Evolutionary conservation across 78 protist species (phyloP).

Genomic region (Chrysochromulina parva): DNA sequence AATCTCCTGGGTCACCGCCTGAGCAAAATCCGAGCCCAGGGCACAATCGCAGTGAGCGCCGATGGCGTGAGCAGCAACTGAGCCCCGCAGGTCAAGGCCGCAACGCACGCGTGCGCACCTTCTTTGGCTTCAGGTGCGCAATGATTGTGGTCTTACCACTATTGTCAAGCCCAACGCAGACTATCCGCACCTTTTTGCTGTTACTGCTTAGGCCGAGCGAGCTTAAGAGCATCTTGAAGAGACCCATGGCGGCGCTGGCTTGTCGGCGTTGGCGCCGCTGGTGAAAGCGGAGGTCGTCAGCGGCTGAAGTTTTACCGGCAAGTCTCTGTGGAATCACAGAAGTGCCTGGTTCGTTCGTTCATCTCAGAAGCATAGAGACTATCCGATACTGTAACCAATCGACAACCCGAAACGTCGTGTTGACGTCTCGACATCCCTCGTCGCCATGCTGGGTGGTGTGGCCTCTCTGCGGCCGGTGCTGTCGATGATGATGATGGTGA

Average conservation of each 20-base stretch:
- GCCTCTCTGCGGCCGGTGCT: no score
- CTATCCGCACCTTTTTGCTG: neutral
- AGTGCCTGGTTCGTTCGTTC: no score
- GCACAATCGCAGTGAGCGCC: neutral
- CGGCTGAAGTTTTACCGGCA: no score
- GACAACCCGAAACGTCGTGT: no score
- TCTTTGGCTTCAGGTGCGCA: constrained; percentile 67
- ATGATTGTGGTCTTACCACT: constrained; percentile 85
- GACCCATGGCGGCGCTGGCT: neutral
- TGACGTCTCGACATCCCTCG: no score
- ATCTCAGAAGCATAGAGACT: no score
- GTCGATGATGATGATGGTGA: no score
- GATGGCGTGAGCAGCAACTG: neutral
- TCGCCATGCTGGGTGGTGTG: no score
- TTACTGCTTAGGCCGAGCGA: neutral
- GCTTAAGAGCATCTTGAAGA: neutral
- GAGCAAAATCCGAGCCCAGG: neutral
- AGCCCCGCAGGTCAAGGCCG: neutral
- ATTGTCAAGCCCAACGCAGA: constrained; percentile 80
- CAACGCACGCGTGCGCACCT: neutral
- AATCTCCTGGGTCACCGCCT: constrained; percentile 28
- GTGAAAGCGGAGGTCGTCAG: no score
- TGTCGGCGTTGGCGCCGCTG: no score
- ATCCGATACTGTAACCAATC: no score
- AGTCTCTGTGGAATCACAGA: no score